Evolutionary conservation across 2,329 filamentous ascomycete genomes (phyloP), one percentile per base, ranked within the genome.

Genomic region (Ceratocystiopsis brevicomis): DNA sequence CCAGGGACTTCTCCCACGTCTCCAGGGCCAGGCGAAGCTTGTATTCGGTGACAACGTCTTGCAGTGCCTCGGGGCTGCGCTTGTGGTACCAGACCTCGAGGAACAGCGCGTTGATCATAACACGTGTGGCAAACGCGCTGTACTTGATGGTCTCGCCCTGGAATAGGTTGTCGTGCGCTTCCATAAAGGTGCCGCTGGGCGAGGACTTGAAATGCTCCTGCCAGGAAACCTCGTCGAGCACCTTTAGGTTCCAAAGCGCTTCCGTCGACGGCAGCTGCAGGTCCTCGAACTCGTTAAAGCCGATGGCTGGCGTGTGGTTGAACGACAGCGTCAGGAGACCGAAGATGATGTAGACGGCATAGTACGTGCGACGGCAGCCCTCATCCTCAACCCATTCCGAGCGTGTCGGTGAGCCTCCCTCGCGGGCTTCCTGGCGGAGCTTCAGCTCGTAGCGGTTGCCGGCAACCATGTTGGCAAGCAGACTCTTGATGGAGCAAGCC

Each of bases 71-170:
- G n/a, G 88, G 88, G 59, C 85, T 95, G 56, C 90, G 83, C 73
- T 95, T 95, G 66, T 96, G 85, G 57, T 94, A 93, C 90, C 90
- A 98, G 3, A 96, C 88, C 61, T 96, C 90, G 40, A 98, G 71
- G 69, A 96, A 98, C 50, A 98, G 69, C 12, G 90, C 88, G 56
- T 96, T 98, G 70, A 96, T 95, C 84, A 98, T 92, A 50, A 96
- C 85, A 49, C 90, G 84, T 12, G 90, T 93, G 6, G 87, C 88
- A 58, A 96, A 98, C 1, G 88, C 88, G 57, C 88, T 96, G 67
- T 96, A 98, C 53, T 81, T 80, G 42, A 88, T 74, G 45, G 75
- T 74, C 57, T 95, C 85, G 50, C 88, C 90, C 59, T 94, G 86
- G 68, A 96, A 96, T 4, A 98, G 74, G 49, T 86, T 87, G 61